Base-by-base conservation (phyloP, 163 green algal genomes). In the Chlorella variabilis region DNA sequence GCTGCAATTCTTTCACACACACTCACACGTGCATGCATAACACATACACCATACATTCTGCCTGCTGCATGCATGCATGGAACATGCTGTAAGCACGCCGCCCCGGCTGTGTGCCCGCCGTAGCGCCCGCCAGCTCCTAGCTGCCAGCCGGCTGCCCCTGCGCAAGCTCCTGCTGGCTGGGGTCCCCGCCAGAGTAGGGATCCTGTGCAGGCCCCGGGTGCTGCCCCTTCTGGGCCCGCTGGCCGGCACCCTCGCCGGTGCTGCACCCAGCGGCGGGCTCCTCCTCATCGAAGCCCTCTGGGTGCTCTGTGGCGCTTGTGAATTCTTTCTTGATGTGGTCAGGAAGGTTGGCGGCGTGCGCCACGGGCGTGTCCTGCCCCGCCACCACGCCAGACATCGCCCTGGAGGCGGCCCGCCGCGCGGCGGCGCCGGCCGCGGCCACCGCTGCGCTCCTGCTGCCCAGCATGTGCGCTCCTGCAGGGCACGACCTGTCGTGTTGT, bases 361-460 rank as follows among this genome's bases (percentile, higher is more conserved):
- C 38, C 7, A 76, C 68, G 1, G 68, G 68, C 4, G 68, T 76
- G 68, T 76, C 68, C 42, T 76, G 68, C 17, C 68, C 68, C 5
- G 68, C 42, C 0, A 76, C 68, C 1, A 76, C 21, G n/a, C 41
- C 68, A 1, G 31, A 56, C 11, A 63, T 9, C 54, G 23, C 54
- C 54, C 18, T 63, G 6, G 54, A 9, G 54, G 9, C 54, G 54
- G 9, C 54, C 15, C 20, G 5, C 9, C 23, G 8, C 6, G 54
- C 54, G 68, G 20, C n/a, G n/a, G n/a, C n/a, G 42, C n/a, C 38
- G 21, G 66, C 68, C 29, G 68, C 42, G 25, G 41, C 27, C 41
- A 75, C 9, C 3, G 67, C 67, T 23, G 67, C 41, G 8, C 67
- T 54, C 23, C 67, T n/a, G 67, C 39, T 58, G 36, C 21, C 63